phyloP scores from a whole-genome alignment of 2,329 filamentous ascomycete genomes.

The Aaosphaeria pasadenensis region DNA sequence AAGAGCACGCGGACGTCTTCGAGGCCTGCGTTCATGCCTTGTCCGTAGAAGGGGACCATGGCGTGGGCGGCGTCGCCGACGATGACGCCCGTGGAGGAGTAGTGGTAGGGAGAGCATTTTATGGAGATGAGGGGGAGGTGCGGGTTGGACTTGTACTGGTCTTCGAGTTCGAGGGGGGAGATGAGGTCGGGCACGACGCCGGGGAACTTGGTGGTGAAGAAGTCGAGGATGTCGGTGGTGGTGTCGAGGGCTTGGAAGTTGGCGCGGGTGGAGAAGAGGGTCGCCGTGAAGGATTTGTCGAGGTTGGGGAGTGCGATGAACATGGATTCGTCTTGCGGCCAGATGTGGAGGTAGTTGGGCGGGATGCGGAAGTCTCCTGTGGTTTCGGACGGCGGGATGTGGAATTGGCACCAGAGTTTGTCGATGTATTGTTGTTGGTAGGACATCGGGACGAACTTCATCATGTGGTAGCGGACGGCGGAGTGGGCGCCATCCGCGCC shows the following conservation, averaged over 20 bases:
- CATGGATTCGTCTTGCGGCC: constrained; percentile 93
- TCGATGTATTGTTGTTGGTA: constrained; percentile 96
- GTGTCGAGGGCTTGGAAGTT: constrained; percentile 68
- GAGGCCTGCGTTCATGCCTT: constrained; percentile 95
- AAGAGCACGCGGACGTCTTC: constrained; percentile 93
- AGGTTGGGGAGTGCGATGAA: constrained; percentile 93
- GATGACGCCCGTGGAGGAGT: constrained; percentile 72
- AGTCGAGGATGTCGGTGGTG: constrained; percentile 59
- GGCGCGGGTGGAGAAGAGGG: constrained; percentile 76
- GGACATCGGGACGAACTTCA: constrained; percentile 90
- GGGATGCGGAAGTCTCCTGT: constrained; percentile 70
- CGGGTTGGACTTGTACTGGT: constrained; percentile 77
- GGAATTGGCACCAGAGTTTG: constrained; percentile 95
- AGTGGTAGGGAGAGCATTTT: constrained; percentile 89
- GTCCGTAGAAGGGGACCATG: constrained; percentile 98
- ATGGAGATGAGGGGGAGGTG: constrained; percentile 91
- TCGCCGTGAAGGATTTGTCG: constrained; percentile 92
- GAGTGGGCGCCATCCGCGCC: constrained; percentile 96
- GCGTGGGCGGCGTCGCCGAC: constrained; percentile 93
- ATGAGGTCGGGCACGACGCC: constrained; percentile 73
- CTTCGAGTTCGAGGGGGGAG: constrained; percentile 61
- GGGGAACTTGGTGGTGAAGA: constrained; percentile 83
- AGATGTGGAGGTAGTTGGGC: constrained; percentile 93
- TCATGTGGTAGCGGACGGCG: constrained; percentile 84
- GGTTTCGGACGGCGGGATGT: constrained; percentile 57